Percentiles rank a stretch among this genome's conserved stretches.
phyloP scores from a whole-genome alignment of 805 yeast genomes.

The Schwanniomyces polymorphus region DNA sequence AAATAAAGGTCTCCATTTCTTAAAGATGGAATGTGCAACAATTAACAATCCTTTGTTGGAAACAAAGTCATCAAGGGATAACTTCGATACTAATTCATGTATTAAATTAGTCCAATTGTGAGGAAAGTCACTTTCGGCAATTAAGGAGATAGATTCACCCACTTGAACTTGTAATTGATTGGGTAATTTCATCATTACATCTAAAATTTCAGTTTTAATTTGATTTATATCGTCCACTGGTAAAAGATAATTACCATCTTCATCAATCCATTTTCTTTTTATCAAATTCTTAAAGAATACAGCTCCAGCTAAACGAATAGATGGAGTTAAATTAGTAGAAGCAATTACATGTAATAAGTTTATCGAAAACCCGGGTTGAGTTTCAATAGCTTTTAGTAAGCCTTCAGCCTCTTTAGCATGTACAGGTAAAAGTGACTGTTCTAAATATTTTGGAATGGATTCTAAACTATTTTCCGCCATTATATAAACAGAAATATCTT shows the following conservation, averaged over 20 bases:
- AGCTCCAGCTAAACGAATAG: conserved; percentile 83
- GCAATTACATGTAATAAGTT: conserved; percentile 78
- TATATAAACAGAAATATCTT: neutral
- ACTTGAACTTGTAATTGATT: conserved; percentile 83
- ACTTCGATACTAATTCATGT: conserved; percentile 67
- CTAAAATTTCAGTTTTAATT: conserved; percentile 75
- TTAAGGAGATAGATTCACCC: conserved; percentile 88
- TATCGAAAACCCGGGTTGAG: conserved; percentile 71
- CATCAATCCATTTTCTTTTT: conserved; percentile 86
- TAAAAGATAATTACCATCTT: conserved; percentile 75
- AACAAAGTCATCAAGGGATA: conserved; percentile 65
- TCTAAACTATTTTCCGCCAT: conserved; percentile 43
- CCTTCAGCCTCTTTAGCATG: conserved; percentile 69
- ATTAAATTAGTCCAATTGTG: conserved; percentile 79
- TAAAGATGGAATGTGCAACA: conserved; percentile 94
- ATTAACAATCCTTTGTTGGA: conserved; percentile 81
- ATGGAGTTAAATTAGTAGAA: conserved; percentile 46
- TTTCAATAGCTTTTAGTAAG: conserved; percentile 61
- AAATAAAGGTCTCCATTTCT: conserved; percentile 94
- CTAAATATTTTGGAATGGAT: conserved; percentile 53
- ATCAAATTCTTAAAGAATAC: conserved; percentile 87
- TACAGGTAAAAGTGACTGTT: conserved; percentile 64
- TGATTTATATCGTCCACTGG: conserved; percentile 59
- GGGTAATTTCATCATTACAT: conserved; percentile 84
- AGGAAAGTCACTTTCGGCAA: conserved; percentile 97